These are phyloP conservation scores for Scenedesmus sp. DNA, from an alignment of 163 green algal species.

Conservation along the genomic window DNA sequence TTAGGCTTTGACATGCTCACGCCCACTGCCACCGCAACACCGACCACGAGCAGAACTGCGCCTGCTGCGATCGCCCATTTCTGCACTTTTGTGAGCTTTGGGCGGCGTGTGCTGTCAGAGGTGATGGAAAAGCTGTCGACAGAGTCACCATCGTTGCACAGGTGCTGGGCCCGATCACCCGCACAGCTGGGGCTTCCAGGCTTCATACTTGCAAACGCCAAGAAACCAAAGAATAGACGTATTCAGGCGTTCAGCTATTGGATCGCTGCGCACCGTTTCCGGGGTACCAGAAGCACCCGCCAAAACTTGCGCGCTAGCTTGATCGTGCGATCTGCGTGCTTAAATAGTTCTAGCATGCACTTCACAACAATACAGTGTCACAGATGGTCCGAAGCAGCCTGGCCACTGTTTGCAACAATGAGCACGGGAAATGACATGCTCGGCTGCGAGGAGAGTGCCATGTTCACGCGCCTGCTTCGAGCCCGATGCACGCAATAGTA, in stretches of 20 bases:
- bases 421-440: background rate
- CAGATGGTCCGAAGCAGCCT: background rate
- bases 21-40: background rate
- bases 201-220: background rate
- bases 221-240: background rate
- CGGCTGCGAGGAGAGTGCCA: background rate
- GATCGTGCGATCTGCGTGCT: background rate
- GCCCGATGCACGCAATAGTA: background rate
- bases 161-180: background rate
- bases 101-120: background rate
- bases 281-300: slow-evolving; percentile 11
- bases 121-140: background rate
- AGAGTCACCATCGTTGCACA: background rate
- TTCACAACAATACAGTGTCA: background rate
- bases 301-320: background rate
- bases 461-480: background rate
- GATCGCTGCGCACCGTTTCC: background rate
- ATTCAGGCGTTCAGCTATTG: background rate
- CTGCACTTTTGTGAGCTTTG: background rate
- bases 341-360: background rate
- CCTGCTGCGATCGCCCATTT: background rate
- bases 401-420: background rate
- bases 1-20: background rate
- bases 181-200: background rate
- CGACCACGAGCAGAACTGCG: background rate